These are phyloP conservation scores for Nigrospora oryzae DNA, from an alignment of 2,329 filamentous ascomycete species.

Conservation along the genomic window DNA sequence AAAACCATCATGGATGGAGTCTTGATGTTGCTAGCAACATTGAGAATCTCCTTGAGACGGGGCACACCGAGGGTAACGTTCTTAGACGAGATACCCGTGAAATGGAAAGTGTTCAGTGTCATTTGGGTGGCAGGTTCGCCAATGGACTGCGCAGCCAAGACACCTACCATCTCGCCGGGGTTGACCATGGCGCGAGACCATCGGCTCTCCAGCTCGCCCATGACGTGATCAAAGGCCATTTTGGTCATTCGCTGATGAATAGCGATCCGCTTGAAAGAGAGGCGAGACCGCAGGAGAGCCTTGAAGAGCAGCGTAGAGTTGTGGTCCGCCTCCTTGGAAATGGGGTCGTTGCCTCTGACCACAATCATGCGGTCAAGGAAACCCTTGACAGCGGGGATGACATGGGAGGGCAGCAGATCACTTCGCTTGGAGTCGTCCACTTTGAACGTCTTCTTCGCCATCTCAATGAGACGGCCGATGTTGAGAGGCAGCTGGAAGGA, in stretches of 20 bases:
- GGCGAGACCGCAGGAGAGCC: slow-evolving; percentile 75
- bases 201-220: slow-evolving; percentile 83
- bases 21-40: slow-evolving; percentile 96
- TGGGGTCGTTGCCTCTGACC: slow-evolving; percentile 73
- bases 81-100: slow-evolving; percentile 98
- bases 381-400: slow-evolving; percentile 69
- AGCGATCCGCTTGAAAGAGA: slow-evolving; percentile 90
- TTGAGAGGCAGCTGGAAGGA: slow-evolving; percentile 90
- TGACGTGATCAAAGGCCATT: slow-evolving; percentile 82
- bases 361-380: slow-evolving; percentile 73
- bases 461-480: slow-evolving; percentile 81
- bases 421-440: slow-evolving; percentile 80
- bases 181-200: slow-evolving; percentile 81
- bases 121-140: slow-evolving; percentile 98
- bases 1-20: slow-evolving; percentile 96
- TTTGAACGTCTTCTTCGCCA: slow-evolving; percentile 82
- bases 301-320: slow-evolving; percentile 91
- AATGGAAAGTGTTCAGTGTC: slow-evolving; percentile 99
- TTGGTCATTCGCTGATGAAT: slow-evolving; percentile 80
- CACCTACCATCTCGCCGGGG: slow-evolving; percentile 98
- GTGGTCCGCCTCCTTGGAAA: slow-evolving; percentile 78
- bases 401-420: slow-evolving; percentile 81
- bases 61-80: slow-evolving; percentile 99
- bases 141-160: slow-evolving; percentile 94
- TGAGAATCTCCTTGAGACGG: slow-evolving; percentile 98